A percentile compares a stretch with the other conserved stretches of the same genome.
These are phyloP conservation scores for Clonostachys sp. DNA, from an alignment of 2,329 filamentous ascomycete species.

Conservation along the genomic window DNA sequence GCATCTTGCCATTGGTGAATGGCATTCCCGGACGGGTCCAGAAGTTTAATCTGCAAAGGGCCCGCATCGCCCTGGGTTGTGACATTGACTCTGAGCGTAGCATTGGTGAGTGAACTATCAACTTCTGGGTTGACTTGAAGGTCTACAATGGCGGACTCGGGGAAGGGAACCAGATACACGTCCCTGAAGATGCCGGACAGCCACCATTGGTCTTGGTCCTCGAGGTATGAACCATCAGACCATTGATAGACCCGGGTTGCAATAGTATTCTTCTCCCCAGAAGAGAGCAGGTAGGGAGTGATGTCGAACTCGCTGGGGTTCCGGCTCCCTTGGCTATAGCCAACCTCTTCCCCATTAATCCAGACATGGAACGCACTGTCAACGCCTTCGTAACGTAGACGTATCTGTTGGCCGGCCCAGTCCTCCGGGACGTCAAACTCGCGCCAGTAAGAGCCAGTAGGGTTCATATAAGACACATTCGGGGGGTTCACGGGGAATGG, in stretches of 20 bases:
- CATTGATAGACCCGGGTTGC: slow-evolving; percentile 67
- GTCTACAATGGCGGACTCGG: slow-evolving; percentile 46
- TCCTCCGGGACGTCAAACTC: slow-evolving; percentile 46
- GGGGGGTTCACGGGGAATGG: slow-evolving; percentile 64
- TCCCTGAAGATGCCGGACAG: slow-evolving; percentile 66
- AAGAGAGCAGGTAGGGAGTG: slow-evolving; percentile 33
- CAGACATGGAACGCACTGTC: slow-evolving; percentile 68
- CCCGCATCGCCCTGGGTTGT: slow-evolving; percentile 25
- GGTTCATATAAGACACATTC: slow-evolving; percentile 56
- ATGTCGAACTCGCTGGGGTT: slow-evolving; percentile 70
- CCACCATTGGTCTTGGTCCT: slow-evolving; percentile 69
- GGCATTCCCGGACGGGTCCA: not conserved
- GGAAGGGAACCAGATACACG: slow-evolving; percentile 55
- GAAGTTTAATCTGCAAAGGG: slow-evolving; percentile 16
- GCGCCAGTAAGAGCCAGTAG: slow-evolving; percentile 58
- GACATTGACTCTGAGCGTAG: slow-evolving; percentile 49
- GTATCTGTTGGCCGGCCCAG: slow-evolving; percentile 41
- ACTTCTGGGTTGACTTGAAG: slow-evolving; percentile 51
- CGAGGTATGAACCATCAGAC: slow-evolving; percentile 65
- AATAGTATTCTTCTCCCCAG: slow-evolving; percentile 43
- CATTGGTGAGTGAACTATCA: slow-evolving; percentile 43
- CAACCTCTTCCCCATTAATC: slow-evolving; percentile 59
- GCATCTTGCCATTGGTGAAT: not conserved
- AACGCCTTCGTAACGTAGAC: slow-evolving; percentile 67
- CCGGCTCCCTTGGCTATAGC: slow-evolving; percentile 64